Base-by-base conservation (phyloP, 164 flowering plant species). In the Echeveria elegans region DNA sequence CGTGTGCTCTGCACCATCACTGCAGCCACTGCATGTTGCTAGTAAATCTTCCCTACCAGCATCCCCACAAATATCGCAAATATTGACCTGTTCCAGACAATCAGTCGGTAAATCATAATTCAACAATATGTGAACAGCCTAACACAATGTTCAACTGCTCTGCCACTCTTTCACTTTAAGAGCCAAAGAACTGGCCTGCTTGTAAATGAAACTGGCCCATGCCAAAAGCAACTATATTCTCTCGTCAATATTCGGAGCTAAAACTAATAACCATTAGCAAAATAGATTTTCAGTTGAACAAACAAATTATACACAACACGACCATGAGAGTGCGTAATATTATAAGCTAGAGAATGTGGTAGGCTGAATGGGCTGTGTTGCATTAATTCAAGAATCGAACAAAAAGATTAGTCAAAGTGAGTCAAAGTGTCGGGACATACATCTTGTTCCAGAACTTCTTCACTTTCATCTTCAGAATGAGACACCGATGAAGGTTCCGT, bases 1-100 rank as follows among this genome's bases (percentile, higher is more conserved):
- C 99, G 92, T 94, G 78, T 94, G 99, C 78, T 94, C 99, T 43
- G 99, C 99, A 58, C 99, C 99, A 83, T 94, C 99, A 81, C 77
- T 84, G 68, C 99, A 94, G 73, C 83, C 79, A 72, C 89, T 82
- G 75, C 99, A 95, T 65, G 87, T 74, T 63, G 97, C 99, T 70
- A 95, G 97, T 77, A 80, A 72, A 68, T 87, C 93, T 71, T 95
- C 99, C n/a, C 91, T 81, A 56, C 99, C 99, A n/a, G 96, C 88
- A 82, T 95, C 99, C 48, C 99, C 99, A 82, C 99, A 95, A 31
- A 92, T 95, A 72, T 95, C 99, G 72, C 99, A 95, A 63, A 95
- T 90, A 75, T 92, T 90, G 23, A 95, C 96, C 99, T 95, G 83
- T 76, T 64, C 50, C 61, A 59, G 38, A 53, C 7, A 63, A 40